These are phyloP conservation scores for Teunomyces tritomae DNA, from an alignment of 805 yeast species.

Conservation along the genomic window DNA sequence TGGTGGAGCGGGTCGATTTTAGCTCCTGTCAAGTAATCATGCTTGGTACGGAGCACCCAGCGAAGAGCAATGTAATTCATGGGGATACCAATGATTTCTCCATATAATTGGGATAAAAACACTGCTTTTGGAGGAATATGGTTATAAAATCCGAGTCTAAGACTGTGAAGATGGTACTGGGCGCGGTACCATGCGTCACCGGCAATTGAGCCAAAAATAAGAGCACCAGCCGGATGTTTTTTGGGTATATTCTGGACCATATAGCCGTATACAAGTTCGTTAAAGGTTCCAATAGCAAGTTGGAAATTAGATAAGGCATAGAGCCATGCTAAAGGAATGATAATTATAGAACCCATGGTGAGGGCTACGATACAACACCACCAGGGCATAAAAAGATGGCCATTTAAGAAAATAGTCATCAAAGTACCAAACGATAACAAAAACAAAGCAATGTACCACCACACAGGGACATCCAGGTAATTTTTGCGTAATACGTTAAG, in stretches of 20 bases:
- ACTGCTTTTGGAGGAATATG: slow-evolving; percentile 50
- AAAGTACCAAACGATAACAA: slow-evolving; percentile 32
- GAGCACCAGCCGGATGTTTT: slow-evolving; percentile 48
- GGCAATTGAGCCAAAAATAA: slow-evolving; percentile 50
- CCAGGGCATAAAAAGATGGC: slow-evolving; percentile 40
- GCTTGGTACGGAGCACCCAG: slow-evolving; percentile 45
- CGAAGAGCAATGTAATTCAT: slow-evolving; percentile 47
- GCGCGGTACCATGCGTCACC: slow-evolving; percentile 49
- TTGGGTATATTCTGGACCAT: slow-evolving; percentile 34
- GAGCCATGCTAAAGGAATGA: slow-evolving; percentile 48
- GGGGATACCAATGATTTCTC: slow-evolving; percentile 53
- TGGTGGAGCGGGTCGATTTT: slow-evolving; percentile 46
- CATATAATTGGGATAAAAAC: slow-evolving; percentile 51
- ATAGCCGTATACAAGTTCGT: slow-evolving; percentile 47
- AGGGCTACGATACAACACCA: slow-evolving; percentile 46
- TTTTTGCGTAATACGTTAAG: slow-evolving; percentile 39
- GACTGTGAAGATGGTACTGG: slow-evolving; percentile 34
- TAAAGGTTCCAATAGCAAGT: slow-evolving; percentile 50
- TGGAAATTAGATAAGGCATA: slow-evolving; percentile 53
- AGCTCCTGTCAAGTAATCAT: slow-evolving; percentile 33
- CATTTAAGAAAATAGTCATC: slow-evolving; percentile 30
- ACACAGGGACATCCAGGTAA: slow-evolving; percentile 41
- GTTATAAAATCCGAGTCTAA: slow-evolving; percentile 53
- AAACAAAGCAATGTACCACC: slow-evolving; percentile 42
- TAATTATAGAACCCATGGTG: slow-evolving; percentile 42